Conservation (phyloP, 2,329 filamentous ascomycete species). For the Claviceps africana region DNA sequence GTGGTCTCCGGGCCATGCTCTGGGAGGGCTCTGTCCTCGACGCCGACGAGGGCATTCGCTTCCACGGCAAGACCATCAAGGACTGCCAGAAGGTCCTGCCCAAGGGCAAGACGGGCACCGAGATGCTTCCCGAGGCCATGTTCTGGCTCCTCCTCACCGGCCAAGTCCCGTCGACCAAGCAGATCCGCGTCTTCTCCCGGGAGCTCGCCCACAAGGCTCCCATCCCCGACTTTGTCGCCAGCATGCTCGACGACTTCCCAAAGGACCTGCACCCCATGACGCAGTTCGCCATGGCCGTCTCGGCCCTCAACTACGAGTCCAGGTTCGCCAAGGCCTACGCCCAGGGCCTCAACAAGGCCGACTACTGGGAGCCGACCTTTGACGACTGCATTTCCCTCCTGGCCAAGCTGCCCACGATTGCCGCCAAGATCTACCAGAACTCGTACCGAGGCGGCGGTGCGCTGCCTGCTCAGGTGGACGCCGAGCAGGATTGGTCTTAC, state of each 20-base stretch:
- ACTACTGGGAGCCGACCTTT: constrained; percentile 98
- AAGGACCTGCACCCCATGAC: constrained; percentile 94
- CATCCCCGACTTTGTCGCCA: constrained; percentile 69
- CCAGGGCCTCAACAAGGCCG: constrained; percentile 78
- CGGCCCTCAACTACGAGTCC: constrained; percentile 88
- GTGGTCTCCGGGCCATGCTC: constrained; percentile 92
- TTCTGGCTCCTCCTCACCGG: constrained; percentile 97
- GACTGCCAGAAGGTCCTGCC: constrained; percentile 90
- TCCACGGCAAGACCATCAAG: constrained; percentile 95
- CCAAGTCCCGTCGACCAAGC: constrained; percentile 67
- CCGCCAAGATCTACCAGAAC: constrained; percentile 95
- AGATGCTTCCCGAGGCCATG: constrained; percentile 98
- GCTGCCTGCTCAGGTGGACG: constrained; percentile 62
- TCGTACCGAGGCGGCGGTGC: constrained; percentile 62
- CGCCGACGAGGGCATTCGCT: constrained; percentile 91
- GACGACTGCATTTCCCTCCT: constrained; percentile 89
- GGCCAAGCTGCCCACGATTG: constrained; percentile 91
- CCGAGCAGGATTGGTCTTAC: constrained; percentile 90
- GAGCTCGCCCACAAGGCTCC: constrained; percentile 77
- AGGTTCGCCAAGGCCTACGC: constrained; percentile 90
- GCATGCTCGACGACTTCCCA: constrained; percentile 84
- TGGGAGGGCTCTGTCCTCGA: constrained; percentile 98
- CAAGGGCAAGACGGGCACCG: constrained; percentile 80
- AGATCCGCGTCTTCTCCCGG: constrained; percentile 69
- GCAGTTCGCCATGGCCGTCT: constrained; percentile 88